Percentiles rank a stretch among this genome's conserved stretches.
phyloP scores from a whole-genome alignment of 2,329 filamentous ascomycete species.

The Thielaviopsis ethacetica region DNA sequence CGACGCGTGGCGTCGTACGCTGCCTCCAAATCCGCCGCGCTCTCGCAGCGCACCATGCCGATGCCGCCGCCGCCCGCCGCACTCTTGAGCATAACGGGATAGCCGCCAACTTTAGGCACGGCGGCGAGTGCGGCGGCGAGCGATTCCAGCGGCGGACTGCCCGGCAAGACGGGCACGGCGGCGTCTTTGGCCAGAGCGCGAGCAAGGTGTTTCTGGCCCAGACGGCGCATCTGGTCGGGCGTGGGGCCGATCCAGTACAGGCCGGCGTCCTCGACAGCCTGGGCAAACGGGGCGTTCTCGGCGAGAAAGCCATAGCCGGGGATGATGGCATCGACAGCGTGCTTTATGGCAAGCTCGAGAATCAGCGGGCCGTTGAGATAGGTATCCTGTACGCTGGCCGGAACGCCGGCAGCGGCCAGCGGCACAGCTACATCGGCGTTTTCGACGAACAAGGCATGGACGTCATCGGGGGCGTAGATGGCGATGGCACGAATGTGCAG shows the following conservation, averaged over 20 bases:
- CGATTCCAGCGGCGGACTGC: conserved; percentile 15
- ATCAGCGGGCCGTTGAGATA: conserved; percentile 52
- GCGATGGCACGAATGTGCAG: conserved; percentile 54
- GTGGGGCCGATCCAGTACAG: conserved; percentile 44
- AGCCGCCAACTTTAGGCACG: conserved; percentile 17
- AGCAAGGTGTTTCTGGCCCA: conserved; percentile 24
- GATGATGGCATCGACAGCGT: conserved; percentile 39
- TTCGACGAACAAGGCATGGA: conserved; percentile 49
- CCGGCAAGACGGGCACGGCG: conserved; percentile 21
- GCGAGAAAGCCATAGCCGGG: conserved; percentile 53
- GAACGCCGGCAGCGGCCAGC: conserved; percentile 30
- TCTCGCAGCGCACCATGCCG: conserved; percentile 20
- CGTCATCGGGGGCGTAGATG: conserved; percentile 48
- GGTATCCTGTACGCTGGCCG: conserved; percentile 22
- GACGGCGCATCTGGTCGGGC: conserved; percentile 24
- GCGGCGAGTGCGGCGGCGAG: conserved; percentile 14
- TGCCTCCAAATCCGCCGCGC: conserved; percentile 12
- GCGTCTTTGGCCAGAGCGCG: conserved; percentile 19
- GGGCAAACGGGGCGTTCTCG: conserved; percentile 46
- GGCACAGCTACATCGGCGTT: conserved; percentile 51
- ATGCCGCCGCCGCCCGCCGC: conserved; percentile 27
- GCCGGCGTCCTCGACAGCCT: conserved; percentile 32
- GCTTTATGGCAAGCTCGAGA: conserved; percentile 32
- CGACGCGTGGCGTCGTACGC: neutral
- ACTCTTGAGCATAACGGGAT: conserved; percentile 27